Base-by-base conservation (phyloP, 2,329 filamentous ascomycete genomes). In the Aspergillus fumigatus region DNA sequence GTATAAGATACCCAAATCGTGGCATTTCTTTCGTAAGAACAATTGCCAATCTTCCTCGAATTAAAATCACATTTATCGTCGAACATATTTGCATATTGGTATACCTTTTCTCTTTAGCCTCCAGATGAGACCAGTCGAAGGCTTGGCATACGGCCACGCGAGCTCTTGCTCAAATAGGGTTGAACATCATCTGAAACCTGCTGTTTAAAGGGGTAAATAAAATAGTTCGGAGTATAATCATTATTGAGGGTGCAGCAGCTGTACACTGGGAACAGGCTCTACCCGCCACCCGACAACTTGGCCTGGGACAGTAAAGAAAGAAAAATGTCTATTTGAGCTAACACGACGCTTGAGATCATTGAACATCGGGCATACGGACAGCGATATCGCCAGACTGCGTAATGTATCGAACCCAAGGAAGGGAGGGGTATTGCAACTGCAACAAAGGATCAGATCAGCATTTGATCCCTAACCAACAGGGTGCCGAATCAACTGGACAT, bases 401-500 rank as follows among this genome's bases (percentile, higher is more conserved):
- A 70, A 99, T 99, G 77, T 99, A 99, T 69, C 94, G 86, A 26
- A 99, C 94, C 94, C 94, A 99, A 0, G 94, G 94, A 53, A 97
- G 80, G 23, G 92, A 97, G 3, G 92, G 92, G 73, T 99, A 99
- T 94, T 99, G 94, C 62, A 97, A 79, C 92, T 97, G 65, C 51
- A 35, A n/a, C n/a, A 43, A 45, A 40, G 48, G 11, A 49, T 51
- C 40, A 21, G 11, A 54, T 35, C 32, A 47, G 21, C 32, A 17
- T 38, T 38, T 38, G 14, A 17, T 38, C 14, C n/a, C 32, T 14
- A 38, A 17, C 14, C 32, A 38, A 17, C 14, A 6, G 5, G 32
- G 32, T 38, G 32, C 14, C 14, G 6, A 17, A 38, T 38, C 32
- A 38, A 7, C 2, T 17, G 32, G 17, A 3, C 84, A 69, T 80